Evolutionary conservation across 257 asterid genomes (phyloP).

Genomic region (Rhazya stricta): DNA sequence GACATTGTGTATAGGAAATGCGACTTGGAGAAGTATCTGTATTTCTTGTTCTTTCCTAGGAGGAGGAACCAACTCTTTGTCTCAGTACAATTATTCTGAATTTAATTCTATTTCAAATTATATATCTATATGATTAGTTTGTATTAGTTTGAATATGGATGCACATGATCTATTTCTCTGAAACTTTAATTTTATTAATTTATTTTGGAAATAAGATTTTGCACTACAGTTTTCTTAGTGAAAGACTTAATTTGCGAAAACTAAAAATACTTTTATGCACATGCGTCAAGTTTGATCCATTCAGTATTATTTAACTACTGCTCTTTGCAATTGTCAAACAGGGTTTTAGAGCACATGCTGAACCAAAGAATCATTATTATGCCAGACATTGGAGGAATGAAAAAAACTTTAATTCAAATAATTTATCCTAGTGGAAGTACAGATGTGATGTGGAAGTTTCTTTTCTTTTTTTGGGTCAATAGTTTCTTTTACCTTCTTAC

Average conservation of each 20-base stretch:
- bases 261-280: not conserved
- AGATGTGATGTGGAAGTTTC: too few species aligned
- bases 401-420: too few species aligned
- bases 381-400: not conserved
- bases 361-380: too few species aligned
- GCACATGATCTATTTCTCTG: not conserved
- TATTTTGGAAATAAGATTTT: not conserved
- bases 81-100: not conserved
- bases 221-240: not conserved
- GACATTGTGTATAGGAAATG: too few species aligned
- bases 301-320: not conserved
- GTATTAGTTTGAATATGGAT: not conserved
- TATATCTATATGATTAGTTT: not conserved
- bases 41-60: not conserved
- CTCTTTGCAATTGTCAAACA: not conserved
- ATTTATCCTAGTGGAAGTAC: not conserved
- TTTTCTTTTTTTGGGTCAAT: not conserved
- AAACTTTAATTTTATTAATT: not conserved
- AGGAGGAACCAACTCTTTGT: not conserved
- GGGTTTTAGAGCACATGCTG: not conserved
- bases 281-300: not conserved
- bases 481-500: too few species aligned
- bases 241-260: not conserved
- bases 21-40: not conserved
- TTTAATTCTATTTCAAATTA: not conserved